Evolutionary conservation across 1,284 basidiomycete species (phyloP), one percentile per base, ranked within the genome.

Genomic region (Mycosarcoma mackinlayi): DNA sequence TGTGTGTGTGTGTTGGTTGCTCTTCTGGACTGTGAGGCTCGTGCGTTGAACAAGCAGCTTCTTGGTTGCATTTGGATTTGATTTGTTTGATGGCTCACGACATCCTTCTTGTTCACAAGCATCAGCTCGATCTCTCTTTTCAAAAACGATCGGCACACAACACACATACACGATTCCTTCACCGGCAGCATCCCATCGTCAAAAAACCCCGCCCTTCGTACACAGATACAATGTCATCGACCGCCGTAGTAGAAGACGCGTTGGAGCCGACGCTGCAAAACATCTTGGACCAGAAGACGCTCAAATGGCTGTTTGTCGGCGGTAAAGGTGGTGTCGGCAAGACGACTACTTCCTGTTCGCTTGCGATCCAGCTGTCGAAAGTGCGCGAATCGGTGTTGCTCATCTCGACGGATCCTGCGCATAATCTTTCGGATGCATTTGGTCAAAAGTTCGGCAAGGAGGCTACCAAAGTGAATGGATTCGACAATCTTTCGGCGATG

Each of bases 361-460:
- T 82, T 6, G 80, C 79, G 18, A 73, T 80, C 41, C 80, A 81
- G 47, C 77, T 82, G 6, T 72, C 79, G 0, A 64, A 76, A 39
- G 77, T 78, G 18, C 73, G 80, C 42, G 75, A 80, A 55, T 76
- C 72, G 40, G 80, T 82, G 6, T 65, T 82, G 28, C 69, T 82
- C 52, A 81, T 82, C 60, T 98, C 94, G 11, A 99, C 95, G 8
- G 95, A 99, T 84, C 96, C 95, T 11, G 95, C 95, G 35, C 95
- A 99, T 86, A 99, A 99, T 84, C 86, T 99, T 35, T 97, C 94
- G 14, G 95, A 98, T 84, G 95, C 96, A 7, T 98, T 98, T 83
- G 92, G 93, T 11, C 95, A 99, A 83, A 98, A 99, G 86, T 98
- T 99, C 84, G 93, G 92, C 67, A 98, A 98, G 82, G 96, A 99